Evolutionary conservation across 768 basidiomycete genomes (phyloP).

Genomic region (Boletus pseudo-olivaceus): DNA sequence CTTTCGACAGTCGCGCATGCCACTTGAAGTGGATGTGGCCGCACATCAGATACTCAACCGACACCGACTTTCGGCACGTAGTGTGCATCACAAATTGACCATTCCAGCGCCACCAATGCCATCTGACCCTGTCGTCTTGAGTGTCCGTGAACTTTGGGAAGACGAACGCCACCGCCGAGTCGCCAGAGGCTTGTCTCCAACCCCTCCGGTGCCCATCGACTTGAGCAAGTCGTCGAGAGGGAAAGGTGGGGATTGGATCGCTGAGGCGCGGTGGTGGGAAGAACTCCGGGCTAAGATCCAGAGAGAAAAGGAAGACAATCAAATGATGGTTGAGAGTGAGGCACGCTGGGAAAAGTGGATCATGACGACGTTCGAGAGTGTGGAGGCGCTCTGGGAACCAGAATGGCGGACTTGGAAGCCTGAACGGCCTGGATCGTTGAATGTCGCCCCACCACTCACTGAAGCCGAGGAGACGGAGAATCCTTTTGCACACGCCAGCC

Average conservation of each 20-base stretch:
- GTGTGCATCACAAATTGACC: slow-evolving; percentile 58
- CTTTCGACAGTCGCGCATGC: slow-evolving; percentile 62
- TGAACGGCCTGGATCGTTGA: background rate
- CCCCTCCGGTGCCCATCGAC: slow-evolving; percentile 70
- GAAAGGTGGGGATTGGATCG: slow-evolving; percentile 60
- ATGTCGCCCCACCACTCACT: slow-evolving; percentile 17
- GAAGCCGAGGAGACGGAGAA: slow-evolving; percentile 16
- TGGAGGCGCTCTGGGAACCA: slow-evolving; percentile 81
- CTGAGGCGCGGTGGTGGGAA: slow-evolving; percentile 73
- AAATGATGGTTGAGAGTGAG: slow-evolving; percentile 20
- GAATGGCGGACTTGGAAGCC: slow-evolving; percentile 59
- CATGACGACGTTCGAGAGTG: slow-evolving; percentile 87
- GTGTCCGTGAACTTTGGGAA: slow-evolving; percentile 94
- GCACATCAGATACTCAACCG: slow-evolving; percentile 87
- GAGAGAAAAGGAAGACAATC: slow-evolving; percentile 34
- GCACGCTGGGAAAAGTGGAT: slow-evolving; percentile 67
- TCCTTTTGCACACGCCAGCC: slow-evolving; percentile 24
- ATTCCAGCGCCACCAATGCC: slow-evolving; percentile 55
- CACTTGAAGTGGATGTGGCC: slow-evolving; percentile 80
- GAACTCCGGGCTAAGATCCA: slow-evolving; percentile 63
- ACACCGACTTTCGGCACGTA: slow-evolving; percentile 56
- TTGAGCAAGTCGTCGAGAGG: slow-evolving; percentile 61
- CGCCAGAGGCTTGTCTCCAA: slow-evolving; percentile 64
- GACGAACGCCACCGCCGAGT: slow-evolving; percentile 81
- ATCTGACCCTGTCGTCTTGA: slow-evolving; percentile 73